These are phyloP conservation scores for Cutaneotrichosporon sp. DNA, from an alignment of 1,284 basidiomycete genomes.

Conservation along the genomic window DNA sequence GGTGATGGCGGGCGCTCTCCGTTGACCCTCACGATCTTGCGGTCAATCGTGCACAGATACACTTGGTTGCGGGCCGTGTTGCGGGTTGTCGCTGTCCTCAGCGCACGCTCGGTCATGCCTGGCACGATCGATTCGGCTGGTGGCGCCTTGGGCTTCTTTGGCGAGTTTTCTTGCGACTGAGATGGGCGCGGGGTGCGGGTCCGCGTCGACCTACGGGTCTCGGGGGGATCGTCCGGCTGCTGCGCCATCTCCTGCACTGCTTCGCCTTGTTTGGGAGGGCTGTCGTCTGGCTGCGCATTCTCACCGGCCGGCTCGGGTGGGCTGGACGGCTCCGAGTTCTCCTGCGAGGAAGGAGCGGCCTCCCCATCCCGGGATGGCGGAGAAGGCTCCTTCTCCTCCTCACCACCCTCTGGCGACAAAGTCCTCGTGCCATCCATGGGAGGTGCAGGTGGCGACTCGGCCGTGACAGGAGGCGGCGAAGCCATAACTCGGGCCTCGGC, in stretches of 20 bases:
- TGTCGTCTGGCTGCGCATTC: background rate
- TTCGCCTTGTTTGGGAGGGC: background rate
- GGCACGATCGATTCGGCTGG: slow-evolving; percentile 25
- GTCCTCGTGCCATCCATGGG: background rate
- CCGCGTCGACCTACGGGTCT: slow-evolving; percentile 14
- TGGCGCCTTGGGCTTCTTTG: slow-evolving; percentile 1
- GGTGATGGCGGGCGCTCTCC: slow-evolving; percentile 77
- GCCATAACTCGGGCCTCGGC: background rate
- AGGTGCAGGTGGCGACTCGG: background rate
- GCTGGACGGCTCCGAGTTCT: background rate
- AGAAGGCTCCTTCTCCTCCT: background rate
- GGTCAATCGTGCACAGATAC: slow-evolving; percentile 50
- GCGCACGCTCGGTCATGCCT: slow-evolving; percentile 46
- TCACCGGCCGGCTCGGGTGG: background rate
- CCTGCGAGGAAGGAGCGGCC: background rate
- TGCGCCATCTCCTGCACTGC: background rate
- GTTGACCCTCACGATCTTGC: slow-evolving; percentile 64
- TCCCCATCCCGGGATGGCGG: background rate
- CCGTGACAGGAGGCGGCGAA: background rate
- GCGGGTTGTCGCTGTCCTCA: slow-evolving; percentile 41
- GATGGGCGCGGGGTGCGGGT: slow-evolving; percentile 3
- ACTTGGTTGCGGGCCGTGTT: slow-evolving; percentile 51
- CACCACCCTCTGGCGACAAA: background rate
- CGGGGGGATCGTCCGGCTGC: background rate
- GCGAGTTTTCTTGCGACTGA: slow-evolving; percentile 8